Conservation (phyloP, 1,284 basidiomycete genomes). For the Cryptococcus hybrid region DNA sequence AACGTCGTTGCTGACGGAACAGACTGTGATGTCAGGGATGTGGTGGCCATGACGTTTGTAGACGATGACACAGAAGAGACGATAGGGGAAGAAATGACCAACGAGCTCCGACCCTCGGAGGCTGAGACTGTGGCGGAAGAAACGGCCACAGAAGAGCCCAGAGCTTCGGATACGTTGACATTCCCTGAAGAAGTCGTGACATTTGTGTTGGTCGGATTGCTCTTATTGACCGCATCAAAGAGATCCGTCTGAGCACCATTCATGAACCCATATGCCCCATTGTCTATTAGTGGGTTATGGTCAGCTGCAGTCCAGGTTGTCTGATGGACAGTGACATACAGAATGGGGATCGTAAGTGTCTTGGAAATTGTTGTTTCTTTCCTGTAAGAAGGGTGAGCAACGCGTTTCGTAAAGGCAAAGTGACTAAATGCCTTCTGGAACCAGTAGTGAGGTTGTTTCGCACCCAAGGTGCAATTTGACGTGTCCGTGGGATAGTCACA, state of each 20-base stretch:
- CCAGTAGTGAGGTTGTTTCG: slow-evolving; percentile 47
- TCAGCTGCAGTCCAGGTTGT: background rate
- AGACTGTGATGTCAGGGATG: background rate
- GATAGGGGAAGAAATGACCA: background rate
- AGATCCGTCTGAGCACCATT: slow-evolving; percentile 52
- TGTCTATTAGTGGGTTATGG: slow-evolving; percentile 24
- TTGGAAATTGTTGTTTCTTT: slow-evolving; percentile 40
- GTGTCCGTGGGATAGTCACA: slow-evolving; percentile 37
- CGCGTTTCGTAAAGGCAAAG: background rate
- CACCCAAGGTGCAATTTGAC: slow-evolving; percentile 39
- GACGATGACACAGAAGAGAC: background rate
- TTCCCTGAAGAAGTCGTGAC: background rate
- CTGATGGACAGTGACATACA: slow-evolving; percentile 13
- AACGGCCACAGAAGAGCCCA: background rate
- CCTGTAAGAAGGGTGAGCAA: background rate
- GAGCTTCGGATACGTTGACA: background rate
- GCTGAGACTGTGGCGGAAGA: background rate
- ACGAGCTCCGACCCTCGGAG: background rate
- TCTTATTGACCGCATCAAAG: slow-evolving; percentile 25
- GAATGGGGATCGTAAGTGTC: slow-evolving; percentile 43
- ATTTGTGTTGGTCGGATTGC: background rate
- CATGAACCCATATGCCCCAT: slow-evolving; percentile 47
- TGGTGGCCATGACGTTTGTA: background rate
- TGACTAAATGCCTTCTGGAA: slow-evolving; percentile 12
- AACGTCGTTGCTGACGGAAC: background rate